Evolutionary conservation across 148 eudicot species (phyloP).

Genomic region (Spergularia bocconei): DNA sequence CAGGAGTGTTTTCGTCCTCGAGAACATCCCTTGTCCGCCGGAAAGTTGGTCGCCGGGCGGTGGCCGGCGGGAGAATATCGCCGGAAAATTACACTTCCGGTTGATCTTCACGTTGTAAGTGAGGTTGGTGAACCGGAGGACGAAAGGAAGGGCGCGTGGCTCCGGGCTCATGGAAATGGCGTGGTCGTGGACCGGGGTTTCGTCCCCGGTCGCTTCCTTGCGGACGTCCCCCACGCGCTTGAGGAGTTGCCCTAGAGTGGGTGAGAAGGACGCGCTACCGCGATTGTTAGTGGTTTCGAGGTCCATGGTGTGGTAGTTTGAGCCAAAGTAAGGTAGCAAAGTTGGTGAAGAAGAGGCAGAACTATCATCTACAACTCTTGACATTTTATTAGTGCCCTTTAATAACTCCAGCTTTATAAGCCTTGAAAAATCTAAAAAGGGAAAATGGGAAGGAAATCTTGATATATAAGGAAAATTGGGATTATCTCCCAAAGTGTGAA

Average conservation of each 20-base stretch:
- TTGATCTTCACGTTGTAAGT: slow-evolving; percentile 38
- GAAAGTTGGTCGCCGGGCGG: not conserved
- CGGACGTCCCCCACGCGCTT: slow-evolving; percentile 67
- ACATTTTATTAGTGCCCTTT: slow-evolving; percentile 22
- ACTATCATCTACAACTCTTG: slow-evolving; percentile 32
- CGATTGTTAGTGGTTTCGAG: slow-evolving; percentile 16
- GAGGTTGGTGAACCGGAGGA: slow-evolving; percentile 34
- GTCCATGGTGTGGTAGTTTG: slow-evolving; percentile 23
- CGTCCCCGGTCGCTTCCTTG: slow-evolving; percentile 58
- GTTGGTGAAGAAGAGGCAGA: slow-evolving; percentile 31
- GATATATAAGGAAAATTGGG: not conserved
- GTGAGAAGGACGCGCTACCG: slow-evolving; percentile 33
- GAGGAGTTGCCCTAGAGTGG: slow-evolving; percentile 66
- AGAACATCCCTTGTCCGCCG: slow-evolving; percentile 3
- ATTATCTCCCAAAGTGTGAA: not conserved
- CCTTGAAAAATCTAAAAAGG: not conserved
- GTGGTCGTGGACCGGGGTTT: slow-evolving; percentile 63
- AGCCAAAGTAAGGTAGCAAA: slow-evolving; percentile 21
- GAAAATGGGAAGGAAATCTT: not conserved
- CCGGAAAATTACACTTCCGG: slow-evolving; percentile 32
- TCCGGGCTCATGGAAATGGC: slow-evolving; percentile 38
- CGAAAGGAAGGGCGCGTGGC: slow-evolving; percentile 53
- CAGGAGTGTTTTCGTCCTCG: slow-evolving; percentile 50
- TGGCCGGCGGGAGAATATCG: not conserved
- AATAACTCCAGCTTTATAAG: not conserved